A percentile compares a stretch with the other conserved stretches of the same genome.
phyloP scores from a whole-genome alignment of 2,329 filamentous ascomycete genomes.

The Dactylonectria macrodidyma region DNA sequence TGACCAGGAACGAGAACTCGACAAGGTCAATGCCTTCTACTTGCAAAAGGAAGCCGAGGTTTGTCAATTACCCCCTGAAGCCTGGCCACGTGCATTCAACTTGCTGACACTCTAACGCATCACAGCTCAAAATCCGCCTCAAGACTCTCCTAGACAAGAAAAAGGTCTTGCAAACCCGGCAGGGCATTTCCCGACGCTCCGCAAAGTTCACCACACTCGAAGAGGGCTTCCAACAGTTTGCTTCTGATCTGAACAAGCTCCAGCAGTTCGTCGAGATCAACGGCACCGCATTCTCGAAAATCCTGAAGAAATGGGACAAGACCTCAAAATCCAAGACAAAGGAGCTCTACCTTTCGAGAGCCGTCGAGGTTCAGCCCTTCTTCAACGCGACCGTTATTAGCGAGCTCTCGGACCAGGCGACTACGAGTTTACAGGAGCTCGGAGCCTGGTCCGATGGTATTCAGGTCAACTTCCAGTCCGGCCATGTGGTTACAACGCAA shows the following conservation, averaged over 20 bases:
- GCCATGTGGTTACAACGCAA: slow-evolving; percentile 77
- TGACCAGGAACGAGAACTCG: slow-evolving; percentile 90
- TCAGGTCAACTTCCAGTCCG: slow-evolving; percentile 84
- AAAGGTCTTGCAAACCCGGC: slow-evolving; percentile 86
- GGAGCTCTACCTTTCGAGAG: slow-evolving; percentile 94
- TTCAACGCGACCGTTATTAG: slow-evolving; percentile 98
- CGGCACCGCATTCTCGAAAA: slow-evolving; percentile 97
- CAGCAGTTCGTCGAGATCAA: slow-evolving; percentile 99
- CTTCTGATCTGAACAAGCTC: slow-evolving; percentile 95
- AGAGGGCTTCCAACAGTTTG: slow-evolving; percentile 97
- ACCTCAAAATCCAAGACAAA: slow-evolving; percentile 99
- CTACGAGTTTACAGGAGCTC: slow-evolving; percentile 93
- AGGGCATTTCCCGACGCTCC: slow-evolving; percentile 86
- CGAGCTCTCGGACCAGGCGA: slow-evolving; percentile 95
- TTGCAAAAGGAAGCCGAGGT: slow-evolving; percentile 98
- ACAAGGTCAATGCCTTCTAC: slow-evolving; percentile 99
- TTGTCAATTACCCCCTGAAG: slow-evolving; percentile 49
- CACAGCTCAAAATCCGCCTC: slow-evolving; percentile 90
- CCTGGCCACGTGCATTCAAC: background rate
- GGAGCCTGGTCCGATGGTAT: slow-evolving; percentile 98
- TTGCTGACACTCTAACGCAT: slow-evolving; percentile 32
- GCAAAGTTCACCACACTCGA: slow-evolving; percentile 95
- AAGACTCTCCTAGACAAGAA: slow-evolving; percentile 97
- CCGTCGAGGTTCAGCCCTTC: slow-evolving; percentile 97
- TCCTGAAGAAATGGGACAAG: slow-evolving; percentile 99